Conservation (phyloP, 1,139 yeast genomes). For the Blastobotrys illinoisensis region DNA sequence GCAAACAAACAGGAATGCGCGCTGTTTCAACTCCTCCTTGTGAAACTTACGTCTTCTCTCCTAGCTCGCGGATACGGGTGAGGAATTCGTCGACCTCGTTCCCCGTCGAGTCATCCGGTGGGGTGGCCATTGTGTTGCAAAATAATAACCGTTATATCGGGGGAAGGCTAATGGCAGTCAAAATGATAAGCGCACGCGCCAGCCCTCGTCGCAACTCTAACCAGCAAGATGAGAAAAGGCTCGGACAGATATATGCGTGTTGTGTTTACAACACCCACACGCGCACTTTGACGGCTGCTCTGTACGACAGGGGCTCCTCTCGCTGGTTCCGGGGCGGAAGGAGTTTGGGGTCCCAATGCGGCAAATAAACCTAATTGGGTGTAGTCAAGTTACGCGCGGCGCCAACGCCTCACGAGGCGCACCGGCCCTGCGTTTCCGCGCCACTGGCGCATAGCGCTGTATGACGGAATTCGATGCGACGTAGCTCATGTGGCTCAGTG, state of each 20-base stretch:
- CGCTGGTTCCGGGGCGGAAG: not conserved
- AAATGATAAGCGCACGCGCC: constrained; percentile 1
- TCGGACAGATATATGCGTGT: constrained; percentile 3
- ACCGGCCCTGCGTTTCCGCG: no score
- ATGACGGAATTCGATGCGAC: not conserved
- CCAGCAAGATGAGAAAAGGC: not conserved
- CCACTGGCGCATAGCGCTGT: not conserved
- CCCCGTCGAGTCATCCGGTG: constrained; percentile 1
- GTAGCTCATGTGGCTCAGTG: not conserved
- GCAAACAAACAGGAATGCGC: not conserved
- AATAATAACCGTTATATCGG: not conserved
- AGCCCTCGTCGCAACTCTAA: not conserved
- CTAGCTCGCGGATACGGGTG: constrained; percentile 32
- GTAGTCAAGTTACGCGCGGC: not conserved
- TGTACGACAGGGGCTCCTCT: not conserved
- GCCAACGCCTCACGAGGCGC: no score
- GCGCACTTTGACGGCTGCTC: not conserved
- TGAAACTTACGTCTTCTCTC: constrained; percentile 29
- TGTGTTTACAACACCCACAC: not conserved
- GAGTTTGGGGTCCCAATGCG: not conserved
- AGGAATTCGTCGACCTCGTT: constrained; percentile 34
- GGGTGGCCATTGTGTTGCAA: not conserved
- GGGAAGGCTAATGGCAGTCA: not conserved
- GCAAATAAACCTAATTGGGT: not conserved
- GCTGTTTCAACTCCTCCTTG: not conserved